Evolutionary conservation across 73 alveolate genomes (phyloP), one percentile per base, ranked within the genome.

Genomic region (Tetrahymena malaccensis): DNA sequence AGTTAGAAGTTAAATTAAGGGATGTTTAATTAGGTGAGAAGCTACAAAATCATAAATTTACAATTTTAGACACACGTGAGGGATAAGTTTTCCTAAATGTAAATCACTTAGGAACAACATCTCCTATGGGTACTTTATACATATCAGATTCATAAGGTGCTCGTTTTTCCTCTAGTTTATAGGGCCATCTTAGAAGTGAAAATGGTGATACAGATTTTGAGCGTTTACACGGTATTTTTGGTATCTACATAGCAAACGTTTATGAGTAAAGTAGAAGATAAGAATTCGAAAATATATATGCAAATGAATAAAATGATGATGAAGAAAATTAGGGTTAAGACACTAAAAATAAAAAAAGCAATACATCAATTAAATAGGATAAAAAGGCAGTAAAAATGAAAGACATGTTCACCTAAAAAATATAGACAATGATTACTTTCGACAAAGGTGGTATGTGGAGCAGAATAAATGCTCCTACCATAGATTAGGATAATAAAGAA

Each of bases 401-500:
- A 70, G 89, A 70, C 8, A 1, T 70, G 17, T 34, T n/a, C 10
- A 70, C 89, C 31, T 34, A 96, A 94, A 55, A 43, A 19, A 94
- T 56, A 40, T 94, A 96, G 37, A 44, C 97, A 43, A 96, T 97
- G 94, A 98, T 98, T 43, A 97, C 99, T 25, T 97, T 97, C 94
- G 99, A 98, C 94, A 98, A 98, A 85, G 99, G 99, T 43, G 99
- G 98, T 33, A 96, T 85, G 58, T 98, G 99, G 99, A 95, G 97
- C 27, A 34, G 96, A 55, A 84, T 97, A 17, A 55, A 93, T 31
- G 95, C 99, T 25, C 99, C 99, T 19, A 27, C n/a, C 37, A 25
- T 33, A 43, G 99, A 97, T 35, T 94, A 98, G 5, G 97, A 96
- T 40, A 98, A 98, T 25, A 94, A 96, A 55, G 93, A 83, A 44